A percentile compares a stretch with the other conserved stretches of the same genome.
Evolutionary conservation across 1,284 basidiomycete genomes (phyloP).

Genomic region (Tylopilus sp.): DNA sequence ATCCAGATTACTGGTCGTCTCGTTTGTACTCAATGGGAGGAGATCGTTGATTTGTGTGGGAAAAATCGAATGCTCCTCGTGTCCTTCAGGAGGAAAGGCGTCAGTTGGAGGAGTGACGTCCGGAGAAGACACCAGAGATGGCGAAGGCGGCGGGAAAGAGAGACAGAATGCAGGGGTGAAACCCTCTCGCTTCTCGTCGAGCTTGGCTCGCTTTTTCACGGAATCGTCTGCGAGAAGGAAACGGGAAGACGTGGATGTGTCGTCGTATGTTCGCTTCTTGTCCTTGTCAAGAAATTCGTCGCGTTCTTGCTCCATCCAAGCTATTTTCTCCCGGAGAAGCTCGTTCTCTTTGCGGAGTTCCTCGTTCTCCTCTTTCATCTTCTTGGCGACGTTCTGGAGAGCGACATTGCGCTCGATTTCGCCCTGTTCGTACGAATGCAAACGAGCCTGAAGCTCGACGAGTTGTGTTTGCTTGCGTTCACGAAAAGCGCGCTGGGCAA

Average conservation of each 20-base stretch:
- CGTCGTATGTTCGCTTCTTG: conserved; percentile 58
- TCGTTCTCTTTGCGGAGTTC: conserved; percentile 64
- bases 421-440: conserved; percentile 85
- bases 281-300: conserved; percentile 39
- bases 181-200: conserved; percentile 32
- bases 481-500: conserved; percentile 87
- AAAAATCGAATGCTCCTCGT: conserved; percentile 17
- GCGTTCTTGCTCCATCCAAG: conserved; percentile 49
- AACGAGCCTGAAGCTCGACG: conserved; percentile 83
- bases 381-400: conserved; percentile 81
- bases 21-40: conserved; percentile 34
- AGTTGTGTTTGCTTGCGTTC: conserved; percentile 90
- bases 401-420: conserved; percentile 88
- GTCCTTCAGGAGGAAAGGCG: conserved; percentile 8
- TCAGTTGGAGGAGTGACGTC: conserved; percentile 6
- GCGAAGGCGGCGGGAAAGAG: conserved; percentile 20
- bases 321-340: conserved; percentile 58
- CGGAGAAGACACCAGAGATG: conserved; percentile 19
- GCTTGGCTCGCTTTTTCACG: conserved; percentile 44
- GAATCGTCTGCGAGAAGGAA: conserved; percentile 20
- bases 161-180: conserved; percentile 31
- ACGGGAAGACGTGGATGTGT: conserved; percentile 37
- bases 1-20: conserved; percentile 22
- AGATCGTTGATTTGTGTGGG: conserved; percentile 30
- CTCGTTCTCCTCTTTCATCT: conserved; percentile 86